A percentile compares a stretch with the other conserved stretches of the same genome.
phyloP scores from a whole-genome alignment of 306 rosid species.

The Phaseolus lunatus region DNA sequence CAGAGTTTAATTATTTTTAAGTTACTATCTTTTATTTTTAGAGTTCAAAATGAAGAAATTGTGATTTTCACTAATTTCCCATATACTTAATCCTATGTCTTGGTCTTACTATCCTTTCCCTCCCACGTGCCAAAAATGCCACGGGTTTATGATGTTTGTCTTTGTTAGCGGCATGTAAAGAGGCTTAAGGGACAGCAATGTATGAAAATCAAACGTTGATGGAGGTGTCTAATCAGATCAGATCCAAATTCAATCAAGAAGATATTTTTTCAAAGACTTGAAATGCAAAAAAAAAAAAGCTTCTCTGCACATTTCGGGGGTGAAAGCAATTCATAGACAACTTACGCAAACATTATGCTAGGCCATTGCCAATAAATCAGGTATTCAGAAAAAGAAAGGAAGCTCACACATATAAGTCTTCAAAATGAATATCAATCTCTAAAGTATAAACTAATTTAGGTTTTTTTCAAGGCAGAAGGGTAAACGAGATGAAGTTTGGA shows the following conservation, averaged over 20 bases:
- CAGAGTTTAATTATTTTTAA: no score
- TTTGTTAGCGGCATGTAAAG: background rate
- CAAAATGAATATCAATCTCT: background rate
- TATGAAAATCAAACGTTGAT: constrained; percentile 12
- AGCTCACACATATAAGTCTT: background rate
- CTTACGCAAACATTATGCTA: constrained; percentile 11
- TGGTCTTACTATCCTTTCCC: background rate
- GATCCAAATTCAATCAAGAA: background rate
- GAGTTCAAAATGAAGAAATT: background rate
- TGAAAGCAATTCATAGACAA: constrained; percentile 17
- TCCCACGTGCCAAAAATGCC: constrained; percentile 1
- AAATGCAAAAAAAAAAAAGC: background rate
- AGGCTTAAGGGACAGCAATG: background rate
- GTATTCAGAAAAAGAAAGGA: background rate
- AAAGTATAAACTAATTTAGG: background rate
- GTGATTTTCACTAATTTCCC: background rate
- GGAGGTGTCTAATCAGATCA: constrained; percentile 1
- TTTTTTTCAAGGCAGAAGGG: no score
- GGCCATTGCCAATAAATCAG: background rate
- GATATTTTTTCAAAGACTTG: background rate
- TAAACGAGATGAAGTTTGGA: background rate
- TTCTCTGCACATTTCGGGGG: background rate
- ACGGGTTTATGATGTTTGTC: background rate
- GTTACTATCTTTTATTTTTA: no score
- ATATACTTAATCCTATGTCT: background rate